These are phyloP conservation scores for Pseudocercospora vitis DNA, from an alignment of 2,329 filamentous ascomycete species.

Conservation along the genomic window DNA sequence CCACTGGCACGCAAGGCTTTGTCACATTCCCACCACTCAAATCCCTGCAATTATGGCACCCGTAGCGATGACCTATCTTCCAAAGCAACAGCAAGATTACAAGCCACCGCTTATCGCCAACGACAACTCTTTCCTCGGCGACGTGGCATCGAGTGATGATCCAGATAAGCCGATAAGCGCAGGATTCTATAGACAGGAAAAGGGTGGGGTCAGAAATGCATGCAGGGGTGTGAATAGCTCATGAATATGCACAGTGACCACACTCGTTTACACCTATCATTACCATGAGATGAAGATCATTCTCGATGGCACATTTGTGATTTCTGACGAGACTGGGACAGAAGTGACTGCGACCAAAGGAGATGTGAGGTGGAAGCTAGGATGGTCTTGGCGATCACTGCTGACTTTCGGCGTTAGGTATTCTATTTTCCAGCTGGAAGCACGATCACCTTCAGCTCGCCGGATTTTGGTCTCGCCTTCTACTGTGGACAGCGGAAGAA, in stretches of 20 bases:
- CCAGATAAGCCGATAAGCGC: slow-evolving; percentile 60
- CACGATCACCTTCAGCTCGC: slow-evolving; percentile 60
- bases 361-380: slow-evolving; percentile 49
- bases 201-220: slow-evolving; percentile 41
- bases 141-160: slow-evolving; percentile 57
- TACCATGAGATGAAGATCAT: slow-evolving; percentile 77
- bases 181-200: slow-evolving; percentile 67
- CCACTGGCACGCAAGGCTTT: too few relatives aligned
- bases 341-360: slow-evolving; percentile 60
- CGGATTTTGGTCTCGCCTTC: slow-evolving; percentile 34
- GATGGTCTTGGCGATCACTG: not conserved
- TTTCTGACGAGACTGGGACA: slow-evolving; percentile 62
- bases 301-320: slow-evolving; percentile 65
- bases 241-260: slow-evolving; percentile 49
- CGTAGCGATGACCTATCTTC: slow-evolving; percentile 45
- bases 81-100: slow-evolving; percentile 59
- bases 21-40: too few relatives aligned
- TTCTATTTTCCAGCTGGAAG: slow-evolving; percentile 68
- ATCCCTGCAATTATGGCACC: not conserved
- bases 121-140: slow-evolving; percentile 67
- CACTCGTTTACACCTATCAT: slow-evolving; percentile 66
- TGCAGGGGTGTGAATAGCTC: not conserved
- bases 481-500: slow-evolving; percentile 32
- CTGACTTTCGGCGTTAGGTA: not conserved
- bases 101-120: slow-evolving; percentile 66